Conservation (phyloP, 495 filamentous ascomycete genomes). For the Acidomyces sp. region DNA sequence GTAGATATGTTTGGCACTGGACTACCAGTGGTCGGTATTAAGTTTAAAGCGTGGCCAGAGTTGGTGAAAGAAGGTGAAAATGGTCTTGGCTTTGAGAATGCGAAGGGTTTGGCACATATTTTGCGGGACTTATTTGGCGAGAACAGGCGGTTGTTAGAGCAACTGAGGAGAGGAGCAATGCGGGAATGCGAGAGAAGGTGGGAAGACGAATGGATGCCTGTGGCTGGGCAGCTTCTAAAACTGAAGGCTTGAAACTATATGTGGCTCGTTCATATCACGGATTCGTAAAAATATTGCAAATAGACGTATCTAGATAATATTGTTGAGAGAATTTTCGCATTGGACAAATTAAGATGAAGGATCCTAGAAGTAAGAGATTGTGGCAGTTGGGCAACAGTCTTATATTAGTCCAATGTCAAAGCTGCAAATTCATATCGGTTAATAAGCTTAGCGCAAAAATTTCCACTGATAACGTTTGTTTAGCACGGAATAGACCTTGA, state of each 20-base stretch:
- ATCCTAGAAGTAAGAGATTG: no score
- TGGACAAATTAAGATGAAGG: no score
- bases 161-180: constrained; percentile 56
- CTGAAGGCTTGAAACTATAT: constrained; percentile 4
- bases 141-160: constrained; percentile 39
- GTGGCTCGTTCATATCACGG: no score
- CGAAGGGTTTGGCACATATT: constrained; percentile 43
- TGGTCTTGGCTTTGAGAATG: constrained; percentile 63
- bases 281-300: no score
- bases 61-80: constrained; percentile 76
- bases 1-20: constrained; percentile 97
- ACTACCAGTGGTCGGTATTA: constrained; percentile 67
- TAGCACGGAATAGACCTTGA: no score
- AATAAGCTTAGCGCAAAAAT: no score
- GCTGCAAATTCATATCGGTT: no score
- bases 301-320: no score
- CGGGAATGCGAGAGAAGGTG: constrained; percentile 67
- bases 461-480: no score
- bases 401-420: no score
- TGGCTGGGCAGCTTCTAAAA: constrained; percentile 13
- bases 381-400: no score
- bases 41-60: constrained; percentile 76
- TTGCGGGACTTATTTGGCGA: constrained; percentile 50
- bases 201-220: constrained; percentile 77
- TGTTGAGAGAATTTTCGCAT: no score